Percentiles rank a stretch among this genome's conserved stretches.
Conservation (phyloP, 257 asterid species). For the Gynochthodes officinalis region DNA sequence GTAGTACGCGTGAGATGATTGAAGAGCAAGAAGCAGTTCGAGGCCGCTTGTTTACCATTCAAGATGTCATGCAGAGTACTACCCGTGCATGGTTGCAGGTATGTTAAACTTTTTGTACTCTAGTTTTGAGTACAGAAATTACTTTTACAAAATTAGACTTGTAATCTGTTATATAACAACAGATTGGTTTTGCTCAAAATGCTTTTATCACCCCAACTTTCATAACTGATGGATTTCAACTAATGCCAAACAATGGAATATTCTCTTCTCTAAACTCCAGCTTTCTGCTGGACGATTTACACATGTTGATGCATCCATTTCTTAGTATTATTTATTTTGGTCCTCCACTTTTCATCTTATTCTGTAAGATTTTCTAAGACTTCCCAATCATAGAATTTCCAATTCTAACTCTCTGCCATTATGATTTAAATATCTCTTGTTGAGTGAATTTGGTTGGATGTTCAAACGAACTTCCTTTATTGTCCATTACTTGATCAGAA, state of each 20-base stretch:
- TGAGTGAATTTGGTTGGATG: background rate
- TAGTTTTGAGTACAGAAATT: background rate
- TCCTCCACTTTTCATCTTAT: background rate
- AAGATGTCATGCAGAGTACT: conserved; percentile 98
- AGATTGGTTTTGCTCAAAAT: background rate
- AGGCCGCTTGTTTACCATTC: conserved; percentile 91
- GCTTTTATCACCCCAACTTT: background rate
- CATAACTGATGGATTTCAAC: background rate
- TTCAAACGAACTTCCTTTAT: background rate
- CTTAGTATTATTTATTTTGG: background rate
- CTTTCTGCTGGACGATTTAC: background rate
- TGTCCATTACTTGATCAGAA: background rate
- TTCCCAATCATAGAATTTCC: background rate
- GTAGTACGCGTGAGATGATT: conserved; percentile 89
- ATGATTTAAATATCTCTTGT: background rate
- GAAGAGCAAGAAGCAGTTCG: conserved; percentile 99
- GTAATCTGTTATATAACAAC: background rate
- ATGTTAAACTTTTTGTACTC: conserved; percentile 5
- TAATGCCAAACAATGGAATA: background rate
- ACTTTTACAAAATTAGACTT: background rate
- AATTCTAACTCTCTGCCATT: background rate
- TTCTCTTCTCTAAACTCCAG: no score
- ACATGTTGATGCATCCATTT: background rate
- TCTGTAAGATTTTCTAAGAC: background rate
- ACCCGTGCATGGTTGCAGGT: conserved; percentile 98